Percentiles rank a stretch among this genome's conserved stretches.
Evolutionary conservation across 2,329 filamentous ascomycete species (phyloP).

Genomic region (Penicillium decumbens): DNA sequence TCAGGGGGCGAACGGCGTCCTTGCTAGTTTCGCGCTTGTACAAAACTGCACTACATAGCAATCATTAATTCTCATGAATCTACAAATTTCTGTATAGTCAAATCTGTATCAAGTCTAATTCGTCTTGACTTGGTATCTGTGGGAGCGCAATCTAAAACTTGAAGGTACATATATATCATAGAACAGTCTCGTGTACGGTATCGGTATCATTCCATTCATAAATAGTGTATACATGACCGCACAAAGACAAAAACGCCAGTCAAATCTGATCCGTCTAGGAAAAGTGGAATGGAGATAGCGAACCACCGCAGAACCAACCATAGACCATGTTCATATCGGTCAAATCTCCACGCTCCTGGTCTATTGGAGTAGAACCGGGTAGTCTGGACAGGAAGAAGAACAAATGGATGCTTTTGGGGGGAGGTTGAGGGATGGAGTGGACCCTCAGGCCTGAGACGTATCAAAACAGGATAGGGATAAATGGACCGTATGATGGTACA

Average conservation of each 20-base stretch:
- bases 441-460: no score
- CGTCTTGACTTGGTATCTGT: no score
- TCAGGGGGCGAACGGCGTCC: slow-evolving; percentile 17
- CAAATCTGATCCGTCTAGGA: slow-evolving; percentile 11
- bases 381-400: neutral
- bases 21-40: slow-evolving; percentile 14
- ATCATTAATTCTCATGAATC: slow-evolving; percentile 1
- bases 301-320: slow-evolving; percentile 6
- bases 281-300: slow-evolving; percentile 1
- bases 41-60: slow-evolving; percentile 20
- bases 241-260: slow-evolving; percentile 12
- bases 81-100: neutral
- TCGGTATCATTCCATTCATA: slow-evolving; percentile 20
- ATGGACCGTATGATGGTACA: slow-evolving; percentile 21
- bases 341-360: slow-evolving; percentile 2
- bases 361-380: neutral
- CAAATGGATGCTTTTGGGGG: slow-evolving; percentile 7
- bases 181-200: neutral
- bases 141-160: neutral
- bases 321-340: slow-evolving; percentile 25
- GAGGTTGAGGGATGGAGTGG: neutral
- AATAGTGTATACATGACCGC: slow-evolving; percentile 17
- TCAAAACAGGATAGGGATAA: neutral
- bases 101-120: neutral
- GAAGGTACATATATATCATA: neutral